Evolutionary conservation across 345 rosid genomes (phyloP).

Genomic region (Gossypium herbaceum): DNA sequence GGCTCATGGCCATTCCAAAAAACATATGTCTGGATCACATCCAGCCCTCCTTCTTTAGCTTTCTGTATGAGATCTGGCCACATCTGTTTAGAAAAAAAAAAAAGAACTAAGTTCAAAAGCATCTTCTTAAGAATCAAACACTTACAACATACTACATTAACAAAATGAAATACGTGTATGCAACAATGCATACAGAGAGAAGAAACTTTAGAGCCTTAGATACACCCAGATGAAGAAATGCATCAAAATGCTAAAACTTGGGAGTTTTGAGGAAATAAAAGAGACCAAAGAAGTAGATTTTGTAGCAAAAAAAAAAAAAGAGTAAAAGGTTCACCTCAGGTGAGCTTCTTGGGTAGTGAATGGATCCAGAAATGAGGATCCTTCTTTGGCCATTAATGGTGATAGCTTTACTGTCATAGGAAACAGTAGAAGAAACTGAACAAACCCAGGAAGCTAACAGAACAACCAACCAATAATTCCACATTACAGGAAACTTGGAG

Average conservation of each 20-base stretch:
- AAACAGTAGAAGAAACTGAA: slow-evolving; percentile 64
- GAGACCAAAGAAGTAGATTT: slow-evolving; percentile 27
- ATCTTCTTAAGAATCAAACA: background rate
- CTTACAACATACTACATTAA: background rate
- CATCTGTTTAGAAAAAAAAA: slow-evolving; percentile 48
- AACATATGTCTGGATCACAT: slow-evolving; percentile 97
- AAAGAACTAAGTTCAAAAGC: background rate
- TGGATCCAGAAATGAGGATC: slow-evolving; percentile 97
- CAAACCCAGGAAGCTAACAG: slow-evolving; percentile 36
- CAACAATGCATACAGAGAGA: background rate
- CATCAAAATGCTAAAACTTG: background rate
- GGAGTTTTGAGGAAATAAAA: slow-evolving; percentile 16
- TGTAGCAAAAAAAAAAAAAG: background rate
- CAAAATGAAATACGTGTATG: background rate
- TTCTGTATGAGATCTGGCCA: slow-evolving; percentile 98
- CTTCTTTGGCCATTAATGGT: slow-evolving; percentile 82
- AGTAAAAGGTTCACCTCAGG: slow-evolving; percentile 60
- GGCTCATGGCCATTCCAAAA: slow-evolving; percentile 99
- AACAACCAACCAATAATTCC: slow-evolving; percentile 37
- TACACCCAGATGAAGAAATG: slow-evolving; percentile 19
- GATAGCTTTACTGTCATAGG: slow-evolving; percentile 78
- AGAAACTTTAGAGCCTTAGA: slow-evolving; percentile 2
- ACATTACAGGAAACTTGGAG: slow-evolving; percentile 40
- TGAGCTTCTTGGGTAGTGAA: slow-evolving; percentile 96
- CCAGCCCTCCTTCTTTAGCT: slow-evolving; percentile 94